phyloP scores from a whole-genome alignment of 129 eudicot genomes.

The Pittosporum tobira region DNA sequence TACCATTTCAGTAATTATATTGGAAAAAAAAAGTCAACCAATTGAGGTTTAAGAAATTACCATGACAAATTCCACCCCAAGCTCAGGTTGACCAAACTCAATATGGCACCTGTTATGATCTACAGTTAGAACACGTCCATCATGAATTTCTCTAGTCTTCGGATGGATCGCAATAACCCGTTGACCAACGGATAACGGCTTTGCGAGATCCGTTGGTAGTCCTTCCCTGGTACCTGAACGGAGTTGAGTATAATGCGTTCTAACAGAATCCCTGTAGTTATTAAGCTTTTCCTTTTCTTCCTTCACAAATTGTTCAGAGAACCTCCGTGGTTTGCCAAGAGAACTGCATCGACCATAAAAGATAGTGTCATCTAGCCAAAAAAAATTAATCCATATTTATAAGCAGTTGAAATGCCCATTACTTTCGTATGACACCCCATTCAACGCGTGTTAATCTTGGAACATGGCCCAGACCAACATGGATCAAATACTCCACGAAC shows the following conservation, averaged over 20 bases:
- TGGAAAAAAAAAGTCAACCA: neutral
- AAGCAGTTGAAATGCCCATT: constrained; percentile 1
- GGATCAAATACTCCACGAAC: constrained; percentile 85
- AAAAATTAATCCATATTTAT: neutral
- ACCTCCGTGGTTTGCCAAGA: constrained; percentile 91
- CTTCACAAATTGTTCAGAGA: constrained; percentile 70
- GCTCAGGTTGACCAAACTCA: constrained; percentile 78
- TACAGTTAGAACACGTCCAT: constrained; percentile 82
- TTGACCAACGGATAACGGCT: constrained; percentile 86
- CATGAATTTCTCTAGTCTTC: constrained; percentile 72
- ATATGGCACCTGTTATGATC: constrained; percentile 71
- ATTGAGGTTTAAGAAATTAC: constrained; percentile 24
- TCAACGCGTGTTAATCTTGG: constrained; percentile 96
- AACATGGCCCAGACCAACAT: constrained; percentile 98
- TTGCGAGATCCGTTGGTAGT: constrained; percentile 82
- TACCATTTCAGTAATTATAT: constrained; percentile 6
- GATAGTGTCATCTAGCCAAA: constrained; percentile 5
- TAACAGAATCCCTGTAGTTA: constrained; percentile 74
- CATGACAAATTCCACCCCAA: constrained; percentile 77
- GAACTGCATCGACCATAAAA: constrained; percentile 61
- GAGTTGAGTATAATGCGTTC: constrained; percentile 79
- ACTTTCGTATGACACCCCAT: constrained; percentile 99
- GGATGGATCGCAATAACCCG: constrained; percentile 87
- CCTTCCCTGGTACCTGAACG: constrained; percentile 87
- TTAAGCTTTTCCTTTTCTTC: constrained; percentile 89